These are phyloP conservation scores for Hygrocybe punicea DNA, from an alignment of 768 basidiomycete species.

Conservation along the genomic window DNA sequence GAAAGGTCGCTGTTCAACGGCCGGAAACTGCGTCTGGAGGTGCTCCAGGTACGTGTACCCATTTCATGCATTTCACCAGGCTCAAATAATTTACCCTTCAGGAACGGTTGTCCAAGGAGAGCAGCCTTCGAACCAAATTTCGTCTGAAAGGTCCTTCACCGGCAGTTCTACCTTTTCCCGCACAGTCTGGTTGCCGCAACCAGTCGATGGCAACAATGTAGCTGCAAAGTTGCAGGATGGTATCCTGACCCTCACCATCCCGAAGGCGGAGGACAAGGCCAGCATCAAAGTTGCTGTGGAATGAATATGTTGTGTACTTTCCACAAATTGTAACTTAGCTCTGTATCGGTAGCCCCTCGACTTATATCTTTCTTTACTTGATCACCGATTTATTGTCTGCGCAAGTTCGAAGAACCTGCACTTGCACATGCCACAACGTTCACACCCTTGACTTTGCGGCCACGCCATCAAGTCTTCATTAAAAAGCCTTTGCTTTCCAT, in stretches of 20 bases:
- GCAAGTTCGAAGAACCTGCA: too few relatives aligned
- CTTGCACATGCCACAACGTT: background rate
- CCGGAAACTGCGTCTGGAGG: conserved; percentile 19
- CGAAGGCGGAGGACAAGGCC: conserved; percentile 58
- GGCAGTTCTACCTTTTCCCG: conserved; percentile 57
- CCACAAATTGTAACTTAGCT: background rate
- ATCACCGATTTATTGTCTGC: background rate
- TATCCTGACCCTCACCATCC: conserved; percentile 58
- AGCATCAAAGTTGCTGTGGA: conserved; percentile 48
- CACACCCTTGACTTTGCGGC: background rate
- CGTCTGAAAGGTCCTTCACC: conserved; percentile 59
- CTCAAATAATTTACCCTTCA: conserved; percentile 2
- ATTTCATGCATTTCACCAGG: background rate
- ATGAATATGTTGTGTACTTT: conserved; percentile 13
- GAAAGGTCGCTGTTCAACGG: conserved; percentile 43
- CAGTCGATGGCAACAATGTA: conserved; percentile 56
- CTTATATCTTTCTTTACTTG: background rate
- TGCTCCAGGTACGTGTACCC: conserved; percentile 25
- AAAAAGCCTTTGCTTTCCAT: too few relatives aligned
- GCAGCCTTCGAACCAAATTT: conserved; percentile 43
- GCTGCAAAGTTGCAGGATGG: conserved; percentile 66
- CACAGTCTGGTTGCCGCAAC: conserved; percentile 67
- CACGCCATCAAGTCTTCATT: background rate
- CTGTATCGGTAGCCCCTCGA: conserved; percentile 2
- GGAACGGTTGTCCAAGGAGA: conserved; percentile 17